Evolutionary conservation across 345 rosid genomes (phyloP).

Genomic region (Moringa oleifera): DNA sequence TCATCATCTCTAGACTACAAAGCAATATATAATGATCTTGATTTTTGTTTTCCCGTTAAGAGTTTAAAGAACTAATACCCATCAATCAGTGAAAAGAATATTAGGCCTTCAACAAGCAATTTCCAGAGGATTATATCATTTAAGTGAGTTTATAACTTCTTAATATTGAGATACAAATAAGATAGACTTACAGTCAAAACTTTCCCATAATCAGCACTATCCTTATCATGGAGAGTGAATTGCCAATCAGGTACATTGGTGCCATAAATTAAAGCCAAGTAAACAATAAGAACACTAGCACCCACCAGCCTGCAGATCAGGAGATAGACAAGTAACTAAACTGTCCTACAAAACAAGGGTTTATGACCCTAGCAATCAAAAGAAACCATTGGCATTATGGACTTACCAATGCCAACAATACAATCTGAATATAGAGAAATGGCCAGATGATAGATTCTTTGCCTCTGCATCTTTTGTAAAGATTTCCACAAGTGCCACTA

Average conservation of each 20-base stretch:
- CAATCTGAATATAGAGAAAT: conserved; percentile 45
- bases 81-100: not conserved
- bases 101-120: not conserved
- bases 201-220: conserved; percentile 53
- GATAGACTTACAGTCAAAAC: conserved; percentile 44
- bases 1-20: not conserved
- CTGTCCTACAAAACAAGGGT: not conserved
- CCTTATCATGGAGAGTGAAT: conserved; percentile 38
- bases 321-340: not conserved
- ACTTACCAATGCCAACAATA: conserved; percentile 72
- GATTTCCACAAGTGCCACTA: conserved; percentile 64
- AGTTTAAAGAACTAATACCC: not conserved
- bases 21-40: not conserved
- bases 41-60: too few species aligned
- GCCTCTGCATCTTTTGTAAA: conserved; percentile 33
- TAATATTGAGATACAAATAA: too few species aligned
- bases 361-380: not conserved
- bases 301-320: conserved; percentile 56
- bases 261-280: conserved; percentile 56
- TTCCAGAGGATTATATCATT: too few species aligned
- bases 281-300: conserved; percentile 43
- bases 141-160: too few species aligned
- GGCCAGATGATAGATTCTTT: conserved; percentile 27
- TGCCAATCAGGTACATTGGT: conserved; percentile 80
- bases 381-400: not conserved